These are phyloP conservation scores for Themeda triandra DNA, from an alignment of 176 grass and related monocot genomes.

Conservation along the genomic window DNA sequence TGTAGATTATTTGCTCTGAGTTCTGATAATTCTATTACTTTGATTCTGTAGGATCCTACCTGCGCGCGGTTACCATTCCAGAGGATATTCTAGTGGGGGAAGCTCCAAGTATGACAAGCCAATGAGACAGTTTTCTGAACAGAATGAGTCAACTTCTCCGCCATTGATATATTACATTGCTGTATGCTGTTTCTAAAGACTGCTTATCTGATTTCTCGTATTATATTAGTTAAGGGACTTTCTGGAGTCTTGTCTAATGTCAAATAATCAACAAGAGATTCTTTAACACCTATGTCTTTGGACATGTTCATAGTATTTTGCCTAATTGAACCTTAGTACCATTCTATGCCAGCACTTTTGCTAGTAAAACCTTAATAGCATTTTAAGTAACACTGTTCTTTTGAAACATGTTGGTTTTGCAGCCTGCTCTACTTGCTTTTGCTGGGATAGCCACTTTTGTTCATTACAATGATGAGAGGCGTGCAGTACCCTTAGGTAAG, in stretches of 20 bases:
- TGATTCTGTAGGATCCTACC: slow-evolving; percentile 24
- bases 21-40: neutral
- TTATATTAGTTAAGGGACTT: neutral
- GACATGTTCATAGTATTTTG: neutral
- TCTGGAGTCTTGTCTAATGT: neutral
- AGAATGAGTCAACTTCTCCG: slow-evolving; percentile 40
- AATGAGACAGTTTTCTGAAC: slow-evolving; percentile 54
- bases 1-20: neutral
- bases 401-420: slow-evolving; percentile 43
- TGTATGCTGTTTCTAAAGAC: slow-evolving; percentile 46
- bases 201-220: slow-evolving; percentile 15
- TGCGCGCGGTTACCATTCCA: slow-evolving; percentile 4
- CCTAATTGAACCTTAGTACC: neutral
- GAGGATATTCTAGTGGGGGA: slow-evolving; percentile 51
- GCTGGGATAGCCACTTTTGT: slow-evolving; percentile 62
- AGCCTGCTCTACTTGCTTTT: slow-evolving; percentile 69
- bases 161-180: slow-evolving; percentile 58
- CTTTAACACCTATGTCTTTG: neutral
- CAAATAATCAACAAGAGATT: neutral
- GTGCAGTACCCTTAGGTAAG: slow-evolving; percentile 69
- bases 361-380: neutral
- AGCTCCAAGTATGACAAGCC: slow-evolving; percentile 43
- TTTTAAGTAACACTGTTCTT: neutral
- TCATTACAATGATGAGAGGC: slow-evolving; percentile 92
- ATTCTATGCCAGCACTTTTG: neutral